Conservation (phyloP, 2,329 filamentous ascomycete genomes). For the Ophiostoma angusticollis region DNA sequence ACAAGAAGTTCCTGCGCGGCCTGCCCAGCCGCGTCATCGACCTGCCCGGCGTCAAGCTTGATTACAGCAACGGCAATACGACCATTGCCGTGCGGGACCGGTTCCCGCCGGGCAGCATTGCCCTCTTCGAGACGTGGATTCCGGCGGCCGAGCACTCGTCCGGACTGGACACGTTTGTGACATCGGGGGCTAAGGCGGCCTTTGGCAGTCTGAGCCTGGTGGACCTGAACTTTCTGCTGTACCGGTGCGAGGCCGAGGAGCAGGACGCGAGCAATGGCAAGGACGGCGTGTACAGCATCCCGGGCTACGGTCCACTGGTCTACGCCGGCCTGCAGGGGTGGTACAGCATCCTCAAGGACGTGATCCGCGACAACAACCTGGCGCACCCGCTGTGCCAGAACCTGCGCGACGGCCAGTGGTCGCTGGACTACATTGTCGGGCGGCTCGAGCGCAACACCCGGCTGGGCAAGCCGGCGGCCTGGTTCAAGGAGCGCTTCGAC, state of each 20-base stretch:
- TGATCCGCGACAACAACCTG: constrained; percentile 80
- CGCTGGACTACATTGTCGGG: constrained; percentile 72
- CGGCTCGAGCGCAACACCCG: constrained; percentile 59
- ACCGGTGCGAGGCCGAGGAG: constrained; percentile 82
- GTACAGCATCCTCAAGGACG: constrained; percentile 81
- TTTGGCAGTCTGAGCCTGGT: constrained; percentile 63
- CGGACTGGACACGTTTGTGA: constrained; percentile 76
- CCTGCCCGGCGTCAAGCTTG: constrained; percentile 59
- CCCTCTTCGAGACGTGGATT: constrained; percentile 92
- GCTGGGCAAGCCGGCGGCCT: constrained; percentile 54
- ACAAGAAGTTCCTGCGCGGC: constrained; percentile 62
- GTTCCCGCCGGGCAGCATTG: constrained; percentile 89
- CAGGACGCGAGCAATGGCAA: constrained; percentile 63
- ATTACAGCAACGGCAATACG: constrained; percentile 60
- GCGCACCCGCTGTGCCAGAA: constrained; percentile 91
- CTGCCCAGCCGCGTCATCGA: constrained; percentile 73
- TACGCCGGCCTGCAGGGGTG: constrained; percentile 97
- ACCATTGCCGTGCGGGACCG: constrained; percentile 67
- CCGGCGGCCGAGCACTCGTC: constrained; percentile 72
- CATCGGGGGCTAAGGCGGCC: constrained; percentile 64
- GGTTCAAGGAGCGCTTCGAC: constrained; percentile 76
- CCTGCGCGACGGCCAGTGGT: constrained; percentile 82
- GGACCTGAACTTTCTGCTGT: constrained; percentile 85
- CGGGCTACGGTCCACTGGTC: constrained; percentile 69
- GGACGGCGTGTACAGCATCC: constrained; percentile 83